Evolutionary conservation across 164 flowering plant genomes (phyloP).

Genomic region (Annona squamosa): DNA sequence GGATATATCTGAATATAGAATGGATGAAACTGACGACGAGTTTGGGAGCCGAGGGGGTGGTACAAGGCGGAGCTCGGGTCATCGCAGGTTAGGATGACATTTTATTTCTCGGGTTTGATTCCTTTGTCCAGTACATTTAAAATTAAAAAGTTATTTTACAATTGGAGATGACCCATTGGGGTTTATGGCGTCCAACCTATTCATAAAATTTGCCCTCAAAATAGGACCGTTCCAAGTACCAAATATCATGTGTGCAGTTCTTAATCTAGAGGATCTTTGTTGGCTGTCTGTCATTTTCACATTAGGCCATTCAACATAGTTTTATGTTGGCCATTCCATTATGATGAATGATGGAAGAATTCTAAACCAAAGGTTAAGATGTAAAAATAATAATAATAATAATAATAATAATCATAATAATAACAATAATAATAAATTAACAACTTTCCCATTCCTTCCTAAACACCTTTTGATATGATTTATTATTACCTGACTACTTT

Average conservation of each 20-base stretch:
- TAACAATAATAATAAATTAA: too few relatives aligned
- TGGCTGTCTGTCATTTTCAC: too few relatives aligned
- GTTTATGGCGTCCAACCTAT: neutral
- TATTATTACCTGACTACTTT: too few relatives aligned
- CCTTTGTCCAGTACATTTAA: neutral
- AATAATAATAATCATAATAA: too few relatives aligned
- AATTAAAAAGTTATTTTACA: neutral
- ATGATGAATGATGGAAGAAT: too few relatives aligned
- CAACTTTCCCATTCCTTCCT: too few relatives aligned
- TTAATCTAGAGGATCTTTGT: neutral
- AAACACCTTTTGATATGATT: too few relatives aligned
- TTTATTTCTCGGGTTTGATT: neutral
- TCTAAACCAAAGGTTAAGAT: too few relatives aligned
- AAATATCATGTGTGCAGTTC: neutral
- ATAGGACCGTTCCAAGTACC: neutral
- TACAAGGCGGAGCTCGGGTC: conserved; percentile 42
- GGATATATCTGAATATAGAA: conserved; percentile 56
- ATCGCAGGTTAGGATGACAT: conserved; percentile 51
- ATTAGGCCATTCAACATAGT: too few relatives aligned
- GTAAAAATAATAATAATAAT: too few relatives aligned
- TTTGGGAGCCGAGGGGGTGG: conserved; percentile 31
- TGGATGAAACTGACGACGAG: conserved; percentile 67
- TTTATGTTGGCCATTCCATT: too few relatives aligned
- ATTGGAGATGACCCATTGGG: neutral
- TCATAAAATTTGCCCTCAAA: neutral